phyloP scores from a whole-genome alignment of 1,284 basidiomycete species.

The Ustilago sp. region DNA sequence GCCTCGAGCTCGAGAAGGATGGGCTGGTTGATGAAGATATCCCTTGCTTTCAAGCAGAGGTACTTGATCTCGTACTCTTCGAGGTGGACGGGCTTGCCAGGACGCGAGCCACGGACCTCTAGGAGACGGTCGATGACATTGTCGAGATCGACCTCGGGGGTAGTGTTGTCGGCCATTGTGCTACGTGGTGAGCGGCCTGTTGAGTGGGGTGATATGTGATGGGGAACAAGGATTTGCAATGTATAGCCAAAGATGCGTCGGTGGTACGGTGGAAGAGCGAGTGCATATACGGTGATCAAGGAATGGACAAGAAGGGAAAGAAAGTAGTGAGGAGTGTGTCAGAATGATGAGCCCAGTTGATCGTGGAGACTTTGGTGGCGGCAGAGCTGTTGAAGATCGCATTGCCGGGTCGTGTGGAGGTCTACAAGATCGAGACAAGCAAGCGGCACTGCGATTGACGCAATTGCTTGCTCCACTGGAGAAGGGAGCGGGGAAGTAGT shows the following conservation, averaged over 20 bases:
- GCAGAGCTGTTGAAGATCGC: too few species aligned
- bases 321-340: not conserved
- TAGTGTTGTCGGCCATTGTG: slow-evolving; percentile 65
- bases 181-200: slow-evolving; percentile 32
- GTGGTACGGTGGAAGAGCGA: not conserved
- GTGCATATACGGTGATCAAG: not conserved
- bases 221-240: not conserved
- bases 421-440: not conserved
- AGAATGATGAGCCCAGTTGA: not conserved
- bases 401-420: too few species aligned
- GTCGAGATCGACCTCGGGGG: slow-evolving; percentile 68
- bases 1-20: slow-evolving; percentile 93
- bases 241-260: not conserved
- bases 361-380: not conserved
- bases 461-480: too few species aligned
- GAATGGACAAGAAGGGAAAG: not conserved
- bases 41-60: slow-evolving; percentile 91
- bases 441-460: too few species aligned
- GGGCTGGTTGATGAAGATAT: slow-evolving; percentile 96
- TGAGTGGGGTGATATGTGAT: not conserved
- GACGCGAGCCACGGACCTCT: slow-evolving; percentile 85
- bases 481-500: too few species aligned
- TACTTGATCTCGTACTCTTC: slow-evolving; percentile 97
- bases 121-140: slow-evolving; percentile 69
- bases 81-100: slow-evolving; percentile 91